Evolutionary conservation across 1,284 basidiomycete species (phyloP).

Genomic region (Microstroma glucosiphilum): DNA sequence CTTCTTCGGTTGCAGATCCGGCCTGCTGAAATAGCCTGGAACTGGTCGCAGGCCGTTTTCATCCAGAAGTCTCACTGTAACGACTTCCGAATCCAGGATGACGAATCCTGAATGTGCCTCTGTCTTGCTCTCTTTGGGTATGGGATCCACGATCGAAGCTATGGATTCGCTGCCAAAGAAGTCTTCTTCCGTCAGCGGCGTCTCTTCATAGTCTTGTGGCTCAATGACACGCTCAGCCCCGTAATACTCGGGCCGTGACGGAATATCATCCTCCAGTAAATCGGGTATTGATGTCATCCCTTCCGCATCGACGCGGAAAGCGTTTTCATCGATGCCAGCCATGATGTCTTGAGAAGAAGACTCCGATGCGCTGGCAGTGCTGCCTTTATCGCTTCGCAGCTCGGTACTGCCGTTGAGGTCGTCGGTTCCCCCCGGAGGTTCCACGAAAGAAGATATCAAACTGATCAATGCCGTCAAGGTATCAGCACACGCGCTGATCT

Average conservation of each 20-base stretch:
- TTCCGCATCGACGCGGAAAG: constrained; percentile 62
- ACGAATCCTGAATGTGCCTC: constrained; percentile 49
- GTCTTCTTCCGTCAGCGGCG: constrained; percentile 56
- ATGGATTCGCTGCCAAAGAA: constrained; percentile 45
- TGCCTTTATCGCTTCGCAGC: neutral
- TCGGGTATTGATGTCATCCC: constrained; percentile 64
- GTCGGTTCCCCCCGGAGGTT: neutral
- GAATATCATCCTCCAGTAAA: constrained; percentile 84
- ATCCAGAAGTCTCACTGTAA: constrained; percentile 74
- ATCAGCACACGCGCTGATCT: constrained; percentile 32
- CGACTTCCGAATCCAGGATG: constrained; percentile 66
- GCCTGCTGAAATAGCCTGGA: constrained; percentile 29
- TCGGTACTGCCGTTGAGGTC: constrained; percentile 9
- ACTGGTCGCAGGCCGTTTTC: constrained; percentile 55
- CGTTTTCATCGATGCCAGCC: constrained; percentile 74
- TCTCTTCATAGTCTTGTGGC: constrained; percentile 54
- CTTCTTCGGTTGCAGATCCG: constrained; percentile 20
- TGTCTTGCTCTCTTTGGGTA: neutral
- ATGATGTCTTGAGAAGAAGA: constrained; percentile 11
- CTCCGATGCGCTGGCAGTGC: neutral
- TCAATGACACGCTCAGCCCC: neutral
- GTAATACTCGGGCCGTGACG: constrained; percentile 42
- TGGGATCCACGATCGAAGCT: constrained; percentile 28
- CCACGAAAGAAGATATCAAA: constrained; percentile 11
- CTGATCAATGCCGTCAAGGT: constrained; percentile 21